phyloP scores from a whole-genome alignment of 257 asterid species.

The Rehmannia glutinosa region DNA sequence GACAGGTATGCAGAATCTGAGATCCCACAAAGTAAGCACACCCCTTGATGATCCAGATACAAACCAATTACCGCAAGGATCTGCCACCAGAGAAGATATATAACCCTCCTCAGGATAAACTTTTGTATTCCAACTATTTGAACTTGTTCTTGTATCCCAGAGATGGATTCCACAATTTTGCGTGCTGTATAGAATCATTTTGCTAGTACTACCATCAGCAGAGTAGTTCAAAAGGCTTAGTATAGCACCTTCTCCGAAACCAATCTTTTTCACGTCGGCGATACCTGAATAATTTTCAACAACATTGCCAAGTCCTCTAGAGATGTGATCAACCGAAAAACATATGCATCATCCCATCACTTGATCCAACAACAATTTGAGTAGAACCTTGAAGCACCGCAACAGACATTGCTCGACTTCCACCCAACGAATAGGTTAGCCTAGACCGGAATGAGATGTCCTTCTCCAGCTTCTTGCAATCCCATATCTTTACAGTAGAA shows the following conservation, averaged over 20 bases:
- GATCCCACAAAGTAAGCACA: conserved; percentile 95
- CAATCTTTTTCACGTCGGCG: conserved; percentile 65
- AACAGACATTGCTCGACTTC: conserved; percentile 84
- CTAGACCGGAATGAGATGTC: conserved; percentile 96
- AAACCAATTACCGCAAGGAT: conserved; percentile 98
- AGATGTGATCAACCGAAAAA: conserved; percentile 88
- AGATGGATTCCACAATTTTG: conserved; percentile 90
- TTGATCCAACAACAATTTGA: conserved; percentile 85
- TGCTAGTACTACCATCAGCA: conserved; percentile 62
- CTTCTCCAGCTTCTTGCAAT: conserved; percentile 95
- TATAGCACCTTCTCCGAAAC: conserved; percentile 80
- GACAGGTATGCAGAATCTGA: conserved; percentile 95
- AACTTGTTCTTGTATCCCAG: conserved; percentile 80
- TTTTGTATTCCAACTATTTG: conserved; percentile 77
- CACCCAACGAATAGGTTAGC: conserved; percentile 84
- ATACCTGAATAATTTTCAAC: conserved; percentile 95
- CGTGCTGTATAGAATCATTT: conserved; percentile 78
- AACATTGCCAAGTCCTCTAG: conserved; percentile 92
- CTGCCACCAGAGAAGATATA: conserved; percentile 80
- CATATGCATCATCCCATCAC: conserved; percentile 87
- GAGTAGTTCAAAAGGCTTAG: conserved; percentile 80
- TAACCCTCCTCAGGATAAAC: conserved; percentile 88
- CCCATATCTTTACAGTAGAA: conserved; percentile 98
- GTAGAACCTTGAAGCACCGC: conserved; percentile 80
- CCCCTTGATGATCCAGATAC: conserved; percentile 98